A percentile compares a stretch with the other conserved stretches of the same genome.
These are phyloP conservation scores for Oenanthe sinensis DNA, from an alignment of 129 eudicot genomes.

Conservation along the genomic window DNA sequence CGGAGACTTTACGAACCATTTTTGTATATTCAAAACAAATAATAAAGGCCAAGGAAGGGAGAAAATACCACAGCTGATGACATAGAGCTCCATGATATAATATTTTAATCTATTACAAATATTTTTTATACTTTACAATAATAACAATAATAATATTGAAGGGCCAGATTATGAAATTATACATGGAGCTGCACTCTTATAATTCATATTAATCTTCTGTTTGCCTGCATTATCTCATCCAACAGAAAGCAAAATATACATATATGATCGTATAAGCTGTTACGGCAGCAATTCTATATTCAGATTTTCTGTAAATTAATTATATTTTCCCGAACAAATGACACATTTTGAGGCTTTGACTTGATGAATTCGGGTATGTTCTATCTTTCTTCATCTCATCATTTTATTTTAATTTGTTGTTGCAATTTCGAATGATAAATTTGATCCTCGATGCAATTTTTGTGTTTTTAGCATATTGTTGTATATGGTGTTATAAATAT, in stretches of 20 bases:
- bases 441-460: not conserved
- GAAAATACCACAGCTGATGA: not conserved
- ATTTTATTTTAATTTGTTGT: not conserved
- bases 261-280: not conserved
- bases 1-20: not conserved
- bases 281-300: not conserved
- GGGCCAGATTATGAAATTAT: not conserved
- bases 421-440: not conserved
- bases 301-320: not conserved
- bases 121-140: not conserved
- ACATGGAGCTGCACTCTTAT: not conserved
- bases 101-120: not conserved
- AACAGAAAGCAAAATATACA: no score
- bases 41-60: not conserved
- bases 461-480: not conserved
- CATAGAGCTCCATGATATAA: not conserved
- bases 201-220: not conserved
- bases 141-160: not conserved
- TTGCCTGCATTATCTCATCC: not conserved
- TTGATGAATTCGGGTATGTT: constrained; percentile 5
- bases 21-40: not conserved
- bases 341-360: not conserved
- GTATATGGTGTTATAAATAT: not conserved
- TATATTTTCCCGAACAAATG: not conserved
- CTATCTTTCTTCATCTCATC: not conserved